These are phyloP conservation scores for Diaporthe destruens DNA, from an alignment of 2,329 filamentous ascomycete species.

Conservation along the genomic window DNA sequence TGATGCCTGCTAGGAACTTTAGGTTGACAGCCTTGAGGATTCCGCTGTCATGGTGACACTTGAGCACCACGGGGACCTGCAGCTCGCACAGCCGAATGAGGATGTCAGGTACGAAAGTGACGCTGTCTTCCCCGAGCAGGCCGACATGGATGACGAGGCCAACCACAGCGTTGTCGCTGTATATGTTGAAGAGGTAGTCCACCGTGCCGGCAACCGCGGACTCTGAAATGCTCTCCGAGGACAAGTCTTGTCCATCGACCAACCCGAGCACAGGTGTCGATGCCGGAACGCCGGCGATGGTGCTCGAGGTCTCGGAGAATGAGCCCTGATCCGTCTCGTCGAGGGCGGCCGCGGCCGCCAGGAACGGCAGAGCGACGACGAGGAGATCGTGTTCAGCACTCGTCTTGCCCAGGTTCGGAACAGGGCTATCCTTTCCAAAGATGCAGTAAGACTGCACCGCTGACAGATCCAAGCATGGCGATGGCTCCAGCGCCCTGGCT, in stretches of 20 bases:
- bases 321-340: constrained; percentile 39
- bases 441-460: constrained; percentile 42
- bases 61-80: constrained; percentile 43
- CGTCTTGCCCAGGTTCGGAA: constrained; percentile 40
- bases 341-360: constrained; percentile 21
- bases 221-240: constrained; percentile 17
- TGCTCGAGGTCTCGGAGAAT: constrained; percentile 40
- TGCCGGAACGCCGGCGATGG: constrained; percentile 39
- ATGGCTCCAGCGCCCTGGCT: constrained; percentile 37
- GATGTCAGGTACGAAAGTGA: constrained; percentile 31
- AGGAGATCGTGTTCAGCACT: constrained; percentile 42
- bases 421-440: constrained; percentile 41
- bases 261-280: constrained; percentile 41
- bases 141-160: constrained; percentile 42
- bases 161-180: constrained; percentile 39
- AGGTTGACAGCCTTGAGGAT: constrained; percentile 48
- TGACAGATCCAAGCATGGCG: constrained; percentile 39
- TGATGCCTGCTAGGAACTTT: constrained; percentile 52
- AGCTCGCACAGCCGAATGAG: constrained; percentile 40
- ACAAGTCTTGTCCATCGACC: constrained; percentile 42
- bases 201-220: constrained; percentile 31
- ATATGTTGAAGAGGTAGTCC: constrained; percentile 40
- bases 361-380: constrained; percentile 40
- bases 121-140: constrained; percentile 19
- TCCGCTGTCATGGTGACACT: constrained; percentile 44